Evolutionary conservation across 306 rosid species (phyloP), one percentile per base, ranked within the genome.

Genomic region (Urtica urens): DNA sequence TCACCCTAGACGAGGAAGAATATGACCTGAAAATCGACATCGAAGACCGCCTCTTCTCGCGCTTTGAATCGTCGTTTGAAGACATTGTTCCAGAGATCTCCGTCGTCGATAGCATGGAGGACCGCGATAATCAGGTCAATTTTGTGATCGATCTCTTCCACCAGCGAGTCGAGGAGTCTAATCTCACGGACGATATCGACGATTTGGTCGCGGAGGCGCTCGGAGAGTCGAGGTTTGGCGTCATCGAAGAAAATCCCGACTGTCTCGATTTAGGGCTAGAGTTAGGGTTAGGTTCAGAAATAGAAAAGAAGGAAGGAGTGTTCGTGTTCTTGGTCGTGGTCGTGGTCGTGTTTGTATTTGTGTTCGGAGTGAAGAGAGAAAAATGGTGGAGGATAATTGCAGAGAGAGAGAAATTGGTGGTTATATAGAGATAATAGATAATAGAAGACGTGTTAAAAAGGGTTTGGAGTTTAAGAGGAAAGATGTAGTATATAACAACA

Each of bases 111-210:
- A 62, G 66, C 18, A 10, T 59, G 34, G 70, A 68, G 46, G 72
- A 68, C 67, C 79, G 83, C 23, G 79, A 75, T 22, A 72, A 72
- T 37, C 86, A 74, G 69, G 86, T 70, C 20, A 77, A 63, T 58
- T 86, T 74, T 57, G 94, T 82, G 18, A 79, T 86, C 83, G 86
- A 86, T 77, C 77, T 86, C 15, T 74, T 82, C 55, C 90, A 79
- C 8, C 96, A 86, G 27, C 86, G 96, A n/a, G 86, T 86, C 4
- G 96, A 86, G 53, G 90, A 82, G 58, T 77, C 94, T 20, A 80
- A 76, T 37, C 58, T 74, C 28, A 56, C 37, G 61, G 49, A 16
- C 6, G 59, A 10, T 10, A 29, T 14, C n/a, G 11, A 10, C 19
- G 51, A 67, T 80, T 69, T 64, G 29, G 53, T 57, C 10, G 30